Evolutionary conservation across 1,139 yeast species (phyloP), one percentile per base, ranked within the genome.

Genomic region (Magnusiomyces suaveolens): DNA sequence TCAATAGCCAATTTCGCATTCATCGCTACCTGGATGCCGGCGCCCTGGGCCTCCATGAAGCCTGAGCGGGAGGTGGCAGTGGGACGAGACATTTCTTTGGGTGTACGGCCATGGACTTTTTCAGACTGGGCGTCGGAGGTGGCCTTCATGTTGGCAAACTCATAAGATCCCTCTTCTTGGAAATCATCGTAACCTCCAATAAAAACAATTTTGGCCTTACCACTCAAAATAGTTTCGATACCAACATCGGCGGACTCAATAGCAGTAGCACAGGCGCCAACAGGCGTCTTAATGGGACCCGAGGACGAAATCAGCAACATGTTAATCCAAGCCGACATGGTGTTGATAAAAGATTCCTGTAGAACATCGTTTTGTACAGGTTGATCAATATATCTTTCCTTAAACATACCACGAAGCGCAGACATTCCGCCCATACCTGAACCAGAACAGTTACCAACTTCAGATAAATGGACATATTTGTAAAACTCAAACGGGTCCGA

Each of bases 391-490:
- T 78, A 90, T 76, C 98, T 84, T 70, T 90, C 96, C 75, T 81
- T 89, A 78, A 89, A 92, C 97, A 92, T 92, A 65, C 97, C 97
- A 73, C 95, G 87, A 69, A 92, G 76, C 56, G 98, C 98, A 64
- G 85, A 72, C 63, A 90, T 94, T 84, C 98, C 98, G 75, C 98
- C 98, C 95, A 92, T 90, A 82, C 98, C 98, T 56, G 97, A 89
- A 77, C 98, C 98, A 53, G 96, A 86, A 79, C 97, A 89, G 81
- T 92, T 92, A 77, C 98, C 98, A 64, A 92, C 90, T 75, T 92
- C 97, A 52, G 97, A 89, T 59, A 92, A 95, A 72, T 92, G 98
- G 56, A 94, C 96, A 69, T 92, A 94, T 75, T 92, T 85, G 80
- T 92, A 92, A 79, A 94, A 88, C 77, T 92, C 98, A 71, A 88